Base-by-base conservation (phyloP, 1,284 basidiomycete genomes). In the Ceratobasidium sp. region DNA sequence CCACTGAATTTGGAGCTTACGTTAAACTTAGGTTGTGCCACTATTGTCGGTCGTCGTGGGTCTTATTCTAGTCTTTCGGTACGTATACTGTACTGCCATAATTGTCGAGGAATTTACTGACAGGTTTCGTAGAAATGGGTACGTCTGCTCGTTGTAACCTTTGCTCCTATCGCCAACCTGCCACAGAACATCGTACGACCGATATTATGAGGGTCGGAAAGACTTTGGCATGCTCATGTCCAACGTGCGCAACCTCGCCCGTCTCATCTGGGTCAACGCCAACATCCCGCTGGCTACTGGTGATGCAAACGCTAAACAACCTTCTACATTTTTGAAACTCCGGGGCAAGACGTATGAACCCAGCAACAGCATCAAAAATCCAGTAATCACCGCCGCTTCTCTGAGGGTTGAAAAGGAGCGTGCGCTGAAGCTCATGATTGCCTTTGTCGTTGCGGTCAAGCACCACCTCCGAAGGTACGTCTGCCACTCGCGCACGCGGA, bases 1-100 rank as follows among this genome's bases (percentile, higher is more conserved):
- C n/a, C n/a, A n/a, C n/a, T n/a, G 82, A 82, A 76, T 79, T 82
- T 7, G 79, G 92, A 90, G 76, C 86, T 87, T 4, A 34, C 17
- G 10, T 52, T 35, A 31, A 22, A 5, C 40, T 25, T 47, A 71
- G 70, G 86, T 94, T 73, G 87, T 94, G 3, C 94, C 93, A 0
- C 80, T 96, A 53, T 82, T 96, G 27, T 92, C 92, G 6, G 92
- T 97, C 15, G 94, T 96, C 72, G 94, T 96, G 69, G 89, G 88
- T 74, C 82, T 93, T 67, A 87, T 91, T 70, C 80, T 92, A 45
- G 91, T 92, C 8, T 93, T 92, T 77, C 85, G 89, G 87, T 89
- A 72, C 73, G 83, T 71, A 13, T 45, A 35, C 31, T 2, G 5
- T 47, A 17, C n/a, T 54, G 40, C n/a, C 53, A 17, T 5, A 4